These are phyloP conservation scores for Fermentozyma sake DNA, from an alignment of 1,139 yeast genomes.

Conservation along the genomic window DNA sequence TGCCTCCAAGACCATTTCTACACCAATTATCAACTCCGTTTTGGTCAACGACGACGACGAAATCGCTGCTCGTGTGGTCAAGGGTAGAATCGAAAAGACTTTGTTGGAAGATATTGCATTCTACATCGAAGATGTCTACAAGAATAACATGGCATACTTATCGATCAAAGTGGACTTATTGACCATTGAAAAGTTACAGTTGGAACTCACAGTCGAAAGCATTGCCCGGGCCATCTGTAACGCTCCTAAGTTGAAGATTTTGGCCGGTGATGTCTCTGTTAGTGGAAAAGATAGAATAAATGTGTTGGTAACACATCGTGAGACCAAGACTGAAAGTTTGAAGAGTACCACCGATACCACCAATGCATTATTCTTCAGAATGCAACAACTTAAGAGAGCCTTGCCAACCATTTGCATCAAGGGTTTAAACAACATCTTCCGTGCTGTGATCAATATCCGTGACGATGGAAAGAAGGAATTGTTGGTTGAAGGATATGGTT, in stretches of 20 bases:
- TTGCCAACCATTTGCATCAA: conserved; percentile 87
- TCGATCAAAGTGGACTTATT: conserved; percentile 78
- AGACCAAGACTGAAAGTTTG: conserved; percentile 40
- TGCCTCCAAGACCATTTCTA: conserved; percentile 91
- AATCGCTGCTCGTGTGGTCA: conserved; percentile 97
- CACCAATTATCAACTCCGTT: conserved; percentile 94
- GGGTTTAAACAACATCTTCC: conserved; percentile 84
- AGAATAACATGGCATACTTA: conserved; percentile 70
- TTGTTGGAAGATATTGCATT: conserved; percentile 78
- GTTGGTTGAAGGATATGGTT: conserved; percentile 95
- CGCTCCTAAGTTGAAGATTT: conserved; percentile 88
- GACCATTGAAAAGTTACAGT: conserved; percentile 84
- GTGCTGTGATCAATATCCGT: conserved; percentile 93
- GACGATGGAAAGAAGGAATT: conserved; percentile 86
- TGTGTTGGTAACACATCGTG: conserved; percentile 63
- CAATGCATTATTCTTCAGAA: conserved; percentile 73
- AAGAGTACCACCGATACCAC: conserved; percentile 43
- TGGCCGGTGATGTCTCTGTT: conserved; percentile 66
- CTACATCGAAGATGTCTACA: conserved; percentile 91
- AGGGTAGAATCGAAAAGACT: conserved; percentile 95
- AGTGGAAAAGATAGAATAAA: conserved; percentile 66
- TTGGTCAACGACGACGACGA: conserved; percentile 92
- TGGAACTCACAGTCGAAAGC: conserved; percentile 81
- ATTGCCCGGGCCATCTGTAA: conserved; percentile 76
- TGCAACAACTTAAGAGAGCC: conserved; percentile 83